Evolutionary conservation across 805 yeast species (phyloP), one percentile per base, ranked within the genome.

Genomic region (Lipomyces sp.): DNA sequence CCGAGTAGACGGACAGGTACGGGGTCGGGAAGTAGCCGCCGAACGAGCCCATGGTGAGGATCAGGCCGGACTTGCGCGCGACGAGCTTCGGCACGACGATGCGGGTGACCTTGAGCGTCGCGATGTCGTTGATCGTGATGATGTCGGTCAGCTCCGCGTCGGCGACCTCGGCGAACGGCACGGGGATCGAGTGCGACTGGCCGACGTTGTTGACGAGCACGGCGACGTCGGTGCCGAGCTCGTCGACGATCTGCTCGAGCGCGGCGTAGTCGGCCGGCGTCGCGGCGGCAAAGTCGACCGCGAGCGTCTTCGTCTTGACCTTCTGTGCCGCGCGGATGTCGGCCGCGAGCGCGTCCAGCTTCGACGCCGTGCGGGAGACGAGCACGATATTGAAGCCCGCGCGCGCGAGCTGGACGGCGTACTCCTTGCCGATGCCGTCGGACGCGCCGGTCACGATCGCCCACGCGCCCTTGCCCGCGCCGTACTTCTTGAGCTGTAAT

Each of bases 371-470:
- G 70, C 98, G 81, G 23, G 96, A 86, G 14, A 91, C 82, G 59
- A 93, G 75, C 11, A 87, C 82, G 41, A 93, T 68, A 61, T 89
- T 90, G 68, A 90, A 84, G 1, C 96, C 96, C 58, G 78, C 81
- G 47, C 76, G 69, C 11, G 98, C 98, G 69, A 93, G 76, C 70
- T 91, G 98, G 23, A 70, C 64, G 1, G 96, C 83, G 65, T 79
- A 93, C 68, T 93, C 96, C 66, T 90, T 88, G 51, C 98, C 98
- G 64, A 93, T 84, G 32, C 98, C 98, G 67, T 93, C 98, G 42
- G 97, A 87, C 2, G 97, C 95, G 51, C 98, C 98, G 5, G 98
- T 93, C 16, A 93, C 79, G 29, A 93, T 85, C n/a, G 97, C 96
- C 91, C 96, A 93, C 36, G 78, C 74, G 24, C 84, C 84, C 44